These are phyloP conservation scores for Coccomyxa subellipsoidea DNA, from an alignment of 163 green algal genomes.

Conservation along the genomic window DNA sequence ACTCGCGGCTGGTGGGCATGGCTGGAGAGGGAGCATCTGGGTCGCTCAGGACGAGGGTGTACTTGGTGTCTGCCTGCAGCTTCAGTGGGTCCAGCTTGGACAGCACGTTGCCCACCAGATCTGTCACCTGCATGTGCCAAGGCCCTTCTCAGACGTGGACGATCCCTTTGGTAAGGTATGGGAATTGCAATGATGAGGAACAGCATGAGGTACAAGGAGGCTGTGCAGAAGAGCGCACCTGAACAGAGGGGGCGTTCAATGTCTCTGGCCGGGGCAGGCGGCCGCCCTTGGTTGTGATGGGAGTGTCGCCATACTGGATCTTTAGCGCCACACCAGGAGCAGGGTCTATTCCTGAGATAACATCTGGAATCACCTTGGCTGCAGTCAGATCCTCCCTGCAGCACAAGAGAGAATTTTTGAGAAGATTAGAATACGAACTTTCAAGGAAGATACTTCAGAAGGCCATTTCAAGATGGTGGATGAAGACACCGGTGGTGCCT, in stretches of 20 bases:
- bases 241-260: background rate
- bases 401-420: background rate
- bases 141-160: no score
- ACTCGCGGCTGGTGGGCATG: background rate
- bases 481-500: no score
- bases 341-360: background rate
- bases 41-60: background rate
- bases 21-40: constrained; percentile 5
- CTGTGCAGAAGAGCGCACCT: background rate
- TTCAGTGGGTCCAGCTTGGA: background rate
- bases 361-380: constrained; percentile 3
- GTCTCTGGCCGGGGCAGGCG: background rate
- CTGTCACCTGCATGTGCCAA: background rate
- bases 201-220: background rate
- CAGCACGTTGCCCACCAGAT: background rate
- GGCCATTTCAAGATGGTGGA: no score
- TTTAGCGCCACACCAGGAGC: background rate
- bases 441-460: no score
- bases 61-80: background rate
- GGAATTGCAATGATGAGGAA: background rate
- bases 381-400: constrained; percentile 1
- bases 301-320: constrained; percentile 1
- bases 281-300: background rate
- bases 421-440: no score
- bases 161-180: background rate